Percentiles rank a stretch among this genome's conserved stretches.
These are phyloP conservation scores for Botryotinia calthae DNA, from an alignment of 2,329 filamentous ascomycete genomes.

Conservation along the genomic window DNA sequence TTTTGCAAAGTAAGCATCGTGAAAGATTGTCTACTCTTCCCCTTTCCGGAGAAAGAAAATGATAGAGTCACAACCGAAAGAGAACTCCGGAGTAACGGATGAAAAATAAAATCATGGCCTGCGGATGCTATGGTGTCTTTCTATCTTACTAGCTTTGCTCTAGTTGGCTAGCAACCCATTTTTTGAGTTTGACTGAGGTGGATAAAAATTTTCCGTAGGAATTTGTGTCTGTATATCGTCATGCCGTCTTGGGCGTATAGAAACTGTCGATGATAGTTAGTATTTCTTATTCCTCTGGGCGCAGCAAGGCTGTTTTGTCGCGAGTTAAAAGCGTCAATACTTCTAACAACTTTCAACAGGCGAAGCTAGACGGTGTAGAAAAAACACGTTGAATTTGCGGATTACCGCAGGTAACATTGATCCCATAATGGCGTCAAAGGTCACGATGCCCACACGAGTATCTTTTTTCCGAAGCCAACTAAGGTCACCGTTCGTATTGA, in stretches of 20 bases:
- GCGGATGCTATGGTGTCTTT: not conserved
- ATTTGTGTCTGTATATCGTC: not conserved
- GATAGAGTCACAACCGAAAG: not conserved
- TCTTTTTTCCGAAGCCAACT: not conserved
- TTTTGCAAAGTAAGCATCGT: not conserved
- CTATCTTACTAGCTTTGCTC: not conserved
- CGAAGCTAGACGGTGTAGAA: not conserved
- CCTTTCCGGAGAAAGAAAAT: not conserved
- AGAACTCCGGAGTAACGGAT: not conserved
- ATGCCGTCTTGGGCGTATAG: not conserved
- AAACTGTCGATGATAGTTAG: not conserved
- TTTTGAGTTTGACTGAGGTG: not conserved
- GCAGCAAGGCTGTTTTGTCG: not conserved
- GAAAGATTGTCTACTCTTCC: not conserved
- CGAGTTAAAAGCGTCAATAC: not conserved
- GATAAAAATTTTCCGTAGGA: not conserved
- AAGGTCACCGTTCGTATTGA: not conserved
- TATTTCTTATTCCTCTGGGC: not conserved
- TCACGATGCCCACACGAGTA: not conserved
- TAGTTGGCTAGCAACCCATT: constrained; percentile 2
- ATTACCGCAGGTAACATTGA: not conserved
- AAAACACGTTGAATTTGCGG: not conserved
- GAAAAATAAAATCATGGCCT: not conserved
- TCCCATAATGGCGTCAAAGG: not conserved
- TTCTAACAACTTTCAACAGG: not conserved